These are phyloP conservation scores for Sherardia arvensis DNA, from an alignment of 257 asterid species.

Conservation along the genomic window DNA sequence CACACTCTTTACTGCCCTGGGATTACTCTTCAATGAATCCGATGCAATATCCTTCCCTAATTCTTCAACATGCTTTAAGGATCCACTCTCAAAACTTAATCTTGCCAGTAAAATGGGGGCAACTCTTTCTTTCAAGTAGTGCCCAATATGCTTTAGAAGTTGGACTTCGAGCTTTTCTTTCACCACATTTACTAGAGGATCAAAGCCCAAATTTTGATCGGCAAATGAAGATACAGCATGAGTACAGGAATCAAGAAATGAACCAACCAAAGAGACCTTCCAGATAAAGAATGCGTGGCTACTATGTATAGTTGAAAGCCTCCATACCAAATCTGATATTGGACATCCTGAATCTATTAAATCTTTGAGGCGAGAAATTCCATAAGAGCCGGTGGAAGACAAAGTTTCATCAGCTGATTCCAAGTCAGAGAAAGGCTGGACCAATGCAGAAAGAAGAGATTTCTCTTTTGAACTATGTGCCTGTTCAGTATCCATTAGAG, in stretches of 20 bases:
- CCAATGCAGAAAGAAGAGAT: constrained; percentile 47
- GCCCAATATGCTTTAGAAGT: constrained; percentile 64
- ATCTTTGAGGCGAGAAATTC: constrained; percentile 50
- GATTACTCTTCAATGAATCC: constrained; percentile 31
- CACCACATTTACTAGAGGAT: constrained; percentile 70
- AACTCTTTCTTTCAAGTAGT: constrained; percentile 71
- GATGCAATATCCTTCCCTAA: constrained; percentile 29
- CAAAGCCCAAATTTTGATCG: constrained; percentile 78
- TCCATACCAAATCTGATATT: constrained; percentile 69
- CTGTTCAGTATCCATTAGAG: constrained; percentile 47
- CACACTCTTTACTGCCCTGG: constrained; percentile 38
- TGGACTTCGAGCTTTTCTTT: constrained; percentile 53
- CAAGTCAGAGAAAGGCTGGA: constrained; percentile 77
- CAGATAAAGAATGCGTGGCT: constrained; percentile 71
- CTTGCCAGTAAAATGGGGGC: constrained; percentile 51
- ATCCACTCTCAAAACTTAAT: constrained; percentile 58
- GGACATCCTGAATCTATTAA: constrained; percentile 63
- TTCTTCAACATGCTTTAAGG: constrained; percentile 42
- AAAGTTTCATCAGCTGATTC: constrained; percentile 66
- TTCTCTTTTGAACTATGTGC: constrained; percentile 53
- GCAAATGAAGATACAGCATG: constrained; percentile 58
- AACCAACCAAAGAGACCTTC: constrained; percentile 76
- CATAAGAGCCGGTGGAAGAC: constrained; percentile 31
- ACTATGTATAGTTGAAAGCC: constrained; percentile 48
- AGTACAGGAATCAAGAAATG: constrained; percentile 76